Base-by-base conservation (phyloP, 176 grass and related monocot species). In the Cymbopogon citratus region DNA sequence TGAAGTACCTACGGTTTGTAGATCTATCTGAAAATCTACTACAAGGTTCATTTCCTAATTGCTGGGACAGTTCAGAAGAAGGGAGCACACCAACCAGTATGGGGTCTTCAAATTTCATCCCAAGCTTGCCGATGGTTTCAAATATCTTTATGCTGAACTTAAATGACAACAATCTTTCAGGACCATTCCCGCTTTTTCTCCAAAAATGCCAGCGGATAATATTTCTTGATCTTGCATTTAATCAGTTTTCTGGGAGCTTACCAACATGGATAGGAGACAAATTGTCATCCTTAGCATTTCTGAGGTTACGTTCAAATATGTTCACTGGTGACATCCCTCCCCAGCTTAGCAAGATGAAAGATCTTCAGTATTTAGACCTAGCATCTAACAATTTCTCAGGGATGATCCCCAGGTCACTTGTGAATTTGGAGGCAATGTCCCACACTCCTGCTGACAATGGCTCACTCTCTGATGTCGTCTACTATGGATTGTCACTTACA, bases 261-360 rank as follows among this genome's bases (percentile, higher is more conserved):
- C 89, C 85, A 24, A 34, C 63, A 62, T 91, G 80, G 89, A 73
- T 91, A 31, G 73, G 86, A 12, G 18, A 71, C 21, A 78, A 77
- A 33, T 27, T 88, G 24, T 29, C 38, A 10, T 49, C 69, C 35
- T 38, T 88, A 36, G 63, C 24, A 63, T 77, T 82, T 23, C 18
- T 87, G 5, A 74, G 44, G 49, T 25, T 87, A 40, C 71, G 56
- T 19, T 45, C 71, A 60, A 87, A 87, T 75, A 83, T 69, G 49
- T 87, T 87, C 68, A 73, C 31, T 24, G 85, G 78, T 19, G 62
- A 69, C 41, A 83, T 87, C 54, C 85, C 79, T 36, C 25, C 27
- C 1, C n/a, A 83, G 16, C 63, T 87, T 44, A 68, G 33, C 38
- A 63, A 16, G 41, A 29, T 83, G 28, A 43, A 31, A 68, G 68